A percentile compares a stretch with the other conserved stretches of the same genome.
These are phyloP conservation scores for Lomentospora prolificans DNA, from an alignment of 2,329 filamentous ascomycete species.

Conservation along the genomic window DNA sequence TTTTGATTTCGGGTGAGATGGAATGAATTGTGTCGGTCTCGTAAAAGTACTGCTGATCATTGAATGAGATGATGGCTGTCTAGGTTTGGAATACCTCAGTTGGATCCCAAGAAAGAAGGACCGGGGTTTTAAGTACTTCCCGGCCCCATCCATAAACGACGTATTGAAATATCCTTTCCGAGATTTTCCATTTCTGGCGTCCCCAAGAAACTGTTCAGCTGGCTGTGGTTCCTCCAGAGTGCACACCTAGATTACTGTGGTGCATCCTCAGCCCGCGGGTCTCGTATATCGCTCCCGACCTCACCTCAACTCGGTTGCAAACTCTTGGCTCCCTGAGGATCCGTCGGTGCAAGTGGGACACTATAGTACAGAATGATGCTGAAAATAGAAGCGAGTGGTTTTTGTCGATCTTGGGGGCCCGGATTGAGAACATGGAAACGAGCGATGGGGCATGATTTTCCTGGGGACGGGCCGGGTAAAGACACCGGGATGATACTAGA, in stretches of 20 bases:
- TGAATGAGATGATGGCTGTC: too few relatives aligned
- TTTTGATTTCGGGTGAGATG: too few relatives aligned
- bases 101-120: neutral
- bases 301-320: neutral
- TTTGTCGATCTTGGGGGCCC: neutral
- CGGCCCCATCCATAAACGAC: neutral
- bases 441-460: neutral
- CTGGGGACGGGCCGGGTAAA: neutral
- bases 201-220: neutral
- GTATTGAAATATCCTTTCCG: neutral
- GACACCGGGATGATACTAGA: too few relatives aligned
- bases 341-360: neutral
- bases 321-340: neutral
- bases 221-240: neutral
- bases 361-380: neutral
- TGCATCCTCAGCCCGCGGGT: neutral
- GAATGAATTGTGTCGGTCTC: too few relatives aligned
- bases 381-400: neutral
- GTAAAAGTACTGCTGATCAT: too few relatives aligned
- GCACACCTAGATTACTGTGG: neutral
- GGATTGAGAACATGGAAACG: neutral
- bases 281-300: neutral
- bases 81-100: too few relatives aligned
- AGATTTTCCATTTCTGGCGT: neutral
- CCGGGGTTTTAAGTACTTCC: neutral